Base-by-base conservation (phyloP, 441 rosid species). In the Pelargonium cotyledonis region DNA sequence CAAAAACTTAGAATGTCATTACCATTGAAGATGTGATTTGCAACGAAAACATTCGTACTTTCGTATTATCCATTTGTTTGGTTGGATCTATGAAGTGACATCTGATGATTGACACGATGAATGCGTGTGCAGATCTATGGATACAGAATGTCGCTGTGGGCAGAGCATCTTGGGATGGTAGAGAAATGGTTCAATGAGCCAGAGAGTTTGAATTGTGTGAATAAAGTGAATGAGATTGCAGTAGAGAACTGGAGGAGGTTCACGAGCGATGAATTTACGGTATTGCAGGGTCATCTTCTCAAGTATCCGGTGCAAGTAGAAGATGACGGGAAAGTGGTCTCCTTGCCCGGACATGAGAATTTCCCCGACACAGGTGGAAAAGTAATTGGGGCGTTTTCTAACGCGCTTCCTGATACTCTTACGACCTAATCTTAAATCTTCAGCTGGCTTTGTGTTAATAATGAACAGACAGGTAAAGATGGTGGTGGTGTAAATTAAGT, bases 361-460 rank as follows among this genome's bases (percentile, higher is more conserved):
- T 94, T 94, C 80, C 99, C 97, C 1, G 99, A 94, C 66, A 86
- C 82, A 43, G 99, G 99, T 29, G 99, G 97, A 68, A 86, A 82
- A 67, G 87, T 89, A 16, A 51, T 89, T 6, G 99, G 99, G 53
- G 80, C 77, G 72, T 83, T 81, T 23, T 84, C 96, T 40, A 0
- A 78, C 38, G 62, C 77, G 15, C 70, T 88, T 60, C 96, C 96
- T 4, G 96, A 91, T 76, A 73, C 81, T 46, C 78, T 94, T 46
- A 94, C 99, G 5, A 94, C 97, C 0, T 94, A 11, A 47, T 11
- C 55, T 47, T 43, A 11, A 18, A n/a, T 46, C 29, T 31, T 9
- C n/a, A 12, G 40, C 41, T 43, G 16, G 65, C 51, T 44, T 44
- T 44, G 49, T 46, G 8, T 46, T 46, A 11, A 46, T 46, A 9